Percentiles rank a stretch among this genome's conserved stretches.
These are phyloP conservation scores for Nepenthes mirabilis DNA, from an alignment of 148 eudicot genomes.

Conservation along the genomic window DNA sequence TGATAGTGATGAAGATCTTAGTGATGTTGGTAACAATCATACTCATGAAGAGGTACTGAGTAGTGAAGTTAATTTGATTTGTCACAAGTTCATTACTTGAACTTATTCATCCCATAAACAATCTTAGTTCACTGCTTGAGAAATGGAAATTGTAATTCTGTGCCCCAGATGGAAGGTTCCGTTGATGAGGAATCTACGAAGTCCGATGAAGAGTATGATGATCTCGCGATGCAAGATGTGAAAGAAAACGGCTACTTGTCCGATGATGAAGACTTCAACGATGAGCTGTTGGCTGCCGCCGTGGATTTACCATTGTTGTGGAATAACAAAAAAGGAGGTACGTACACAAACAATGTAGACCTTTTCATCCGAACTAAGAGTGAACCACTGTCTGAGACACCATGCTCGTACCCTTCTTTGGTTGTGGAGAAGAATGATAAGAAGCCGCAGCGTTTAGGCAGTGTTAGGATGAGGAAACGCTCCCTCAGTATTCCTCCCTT, in stretches of 20 bases:
- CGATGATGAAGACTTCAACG: slow-evolving; percentile 26
- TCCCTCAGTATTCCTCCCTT: slow-evolving; percentile 52
- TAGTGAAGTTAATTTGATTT: background rate
- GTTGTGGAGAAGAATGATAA: slow-evolving; percentile 30
- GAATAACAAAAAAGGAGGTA: slow-evolving; percentile 18
- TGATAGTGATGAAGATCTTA: slow-evolving; percentile 64
- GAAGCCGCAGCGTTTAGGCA: slow-evolving; percentile 7
- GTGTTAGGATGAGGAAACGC: slow-evolving; percentile 43
- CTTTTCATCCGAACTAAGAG: slow-evolving; percentile 36
- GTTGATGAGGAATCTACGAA: slow-evolving; percentile 87
- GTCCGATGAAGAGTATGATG: slow-evolving; percentile 91
- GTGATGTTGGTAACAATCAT: slow-evolving; percentile 39
- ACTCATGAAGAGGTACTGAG: slow-evolving; percentile 69
- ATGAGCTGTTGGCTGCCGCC: slow-evolving; percentile 1
- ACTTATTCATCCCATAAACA: too few species aligned
- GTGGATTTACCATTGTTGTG: slow-evolving; percentile 14
- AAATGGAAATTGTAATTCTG: too few species aligned
- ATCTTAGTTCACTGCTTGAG: too few species aligned
- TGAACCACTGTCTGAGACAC: slow-evolving; percentile 28
- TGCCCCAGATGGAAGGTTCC: slow-evolving; percentile 68
- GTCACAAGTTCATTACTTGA: too few species aligned
- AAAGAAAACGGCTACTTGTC: slow-evolving; percentile 43
- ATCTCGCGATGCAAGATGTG: slow-evolving; percentile 70
- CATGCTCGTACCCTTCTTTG: slow-evolving; percentile 5
- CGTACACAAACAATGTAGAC: slow-evolving; percentile 23